Base-by-base conservation (phyloP, 2,329 filamentous ascomycete genomes). In the Saccharata proteae region DNA sequence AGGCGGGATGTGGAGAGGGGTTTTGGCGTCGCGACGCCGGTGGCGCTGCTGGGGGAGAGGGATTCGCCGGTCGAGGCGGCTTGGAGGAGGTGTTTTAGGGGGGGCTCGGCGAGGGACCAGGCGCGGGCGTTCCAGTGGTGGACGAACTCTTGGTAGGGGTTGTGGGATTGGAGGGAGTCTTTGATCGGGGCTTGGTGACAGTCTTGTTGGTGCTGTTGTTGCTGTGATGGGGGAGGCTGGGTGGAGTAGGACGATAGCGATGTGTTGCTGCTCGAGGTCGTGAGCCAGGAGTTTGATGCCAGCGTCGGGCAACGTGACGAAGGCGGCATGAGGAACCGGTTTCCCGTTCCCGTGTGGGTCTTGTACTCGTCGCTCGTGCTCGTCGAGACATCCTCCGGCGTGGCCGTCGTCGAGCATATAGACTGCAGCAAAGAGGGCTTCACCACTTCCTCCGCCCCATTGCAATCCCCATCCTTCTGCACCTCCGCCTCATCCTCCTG, bases 1-100 rank as follows among this genome's bases (percentile, higher is more conserved):
- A 52, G 35, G 12, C 49, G 41, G 11, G 40, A 33, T 21, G 50
- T 44, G 9, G 49, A 49, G 30, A 48, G 48, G 3, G 35, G 27
- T 5, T 40, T 41, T 3, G 30, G n/a, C 6, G 26, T 29, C 20
- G 31, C 34, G 3, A 39, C 24, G 1, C 29, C 38, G 5, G 46
- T 41, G 14, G 40, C 40, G 12, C 40, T 42, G 16, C 49, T 47
- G 6, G 38, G 41, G 31, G 48, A 43, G 14, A 52, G 46, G 27
- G 43, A 43, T 6, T 34, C 42, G 16, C 49, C 48, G 6, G 38
- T 40, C 32, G 48, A 43, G 14, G 51, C 47, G 27, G 43, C 43
- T 6, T 34, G 37, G 14, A 52, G 34, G 19, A 49, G 46, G 13
- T 44, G 35, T 29, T 48, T 43, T 6, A 53, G 40, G 18, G 39